Evolutionary conservation across 352 stramenopile species (phyloP), one percentile per base, ranked within the genome.

Genomic region (Salisapilia sapeloensis): DNA sequence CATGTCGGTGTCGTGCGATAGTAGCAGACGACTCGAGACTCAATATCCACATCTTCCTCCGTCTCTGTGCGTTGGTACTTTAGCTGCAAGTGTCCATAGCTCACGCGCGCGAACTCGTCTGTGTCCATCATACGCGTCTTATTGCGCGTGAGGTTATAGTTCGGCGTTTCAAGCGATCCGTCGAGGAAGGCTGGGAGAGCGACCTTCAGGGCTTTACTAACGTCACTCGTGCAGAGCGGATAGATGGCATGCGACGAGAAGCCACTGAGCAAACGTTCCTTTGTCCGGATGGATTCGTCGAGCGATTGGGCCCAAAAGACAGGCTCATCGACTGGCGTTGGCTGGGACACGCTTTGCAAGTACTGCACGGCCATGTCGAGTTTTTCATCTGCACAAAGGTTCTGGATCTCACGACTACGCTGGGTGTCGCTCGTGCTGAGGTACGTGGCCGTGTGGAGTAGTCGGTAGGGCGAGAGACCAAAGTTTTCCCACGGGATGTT

Each of bases 401-500:
- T 32, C 15, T 69, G 38, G 39, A 56, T 65, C 42, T 77, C 61
- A 9, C 58, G 59, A 18, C 29, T 29, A 6, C 61, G 56, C n/a
- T 53, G 44, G 9, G 46, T 48, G n/a, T 39, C 19, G 21, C 53
- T 56, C 23, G 27, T 46, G 11, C 56, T 53, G n/a, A 77, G 23
- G 4, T 41, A 50, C n/a, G 60, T 76, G 47, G 60, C 75, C 5
- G 57, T 76, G 33, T 79, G 60, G 12, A 79, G 29, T 15, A 75
- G 27, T 18, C 55, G 52, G 17, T 44, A 40, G 54, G 75, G 59
- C 45, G 75, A 69, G 6, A 76, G 38, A 14, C 62, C 53, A 13
- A 44, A 17, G 0, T 35, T 36, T 11, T 39, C 40, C n/a, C 49
- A 28, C 11, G 33, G 33, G 6, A 57, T 38, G 30, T 48, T 56